phyloP scores from a whole-genome alignment of 371 early-diverging fungal species.

The Mucor mucedo region DNA sequence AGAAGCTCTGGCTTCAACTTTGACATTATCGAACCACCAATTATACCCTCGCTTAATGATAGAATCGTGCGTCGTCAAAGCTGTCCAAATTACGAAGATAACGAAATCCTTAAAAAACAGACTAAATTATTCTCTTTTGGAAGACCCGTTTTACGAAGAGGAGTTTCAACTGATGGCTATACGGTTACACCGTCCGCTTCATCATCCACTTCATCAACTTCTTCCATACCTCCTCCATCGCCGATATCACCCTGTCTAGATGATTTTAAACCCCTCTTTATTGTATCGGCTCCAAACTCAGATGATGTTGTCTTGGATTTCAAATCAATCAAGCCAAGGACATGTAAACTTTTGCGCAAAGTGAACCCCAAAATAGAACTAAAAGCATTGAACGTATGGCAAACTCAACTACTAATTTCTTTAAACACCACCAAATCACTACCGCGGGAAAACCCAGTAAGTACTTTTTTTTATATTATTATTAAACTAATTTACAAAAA shows the following conservation, averaged over 20 bases:
- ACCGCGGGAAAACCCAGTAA: background rate
- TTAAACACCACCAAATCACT: background rate
- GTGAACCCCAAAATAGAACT: constrained; percentile 27
- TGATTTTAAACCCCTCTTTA: background rate
- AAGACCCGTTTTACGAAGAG: constrained; percentile 4
- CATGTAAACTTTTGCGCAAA: constrained; percentile 20
- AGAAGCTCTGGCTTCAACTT: background rate
- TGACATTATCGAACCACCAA: constrained; percentile 1
- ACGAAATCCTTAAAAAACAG: too few species aligned
- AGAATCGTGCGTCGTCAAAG: background rate
- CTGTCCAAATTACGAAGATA: constrained; percentile 2
- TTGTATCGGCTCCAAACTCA: constrained; percentile 16
- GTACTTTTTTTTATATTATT: background rate
- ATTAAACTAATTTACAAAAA: background rate
- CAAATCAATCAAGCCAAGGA: constrained; percentile 25
- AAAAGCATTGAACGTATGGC: constrained; percentile 40
- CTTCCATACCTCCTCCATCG: background rate
- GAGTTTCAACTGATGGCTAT: constrained; percentile 1
- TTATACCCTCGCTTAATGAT: background rate
- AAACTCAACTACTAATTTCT: constrained; percentile 10
- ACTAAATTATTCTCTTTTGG: constrained; percentile 8
- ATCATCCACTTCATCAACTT: constrained; percentile 7
- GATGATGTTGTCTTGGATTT: constrained; percentile 20
- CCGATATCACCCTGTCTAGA: background rate
- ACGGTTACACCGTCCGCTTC: background rate